Percentiles rank a stretch among this genome's conserved stretches.
phyloP scores from a whole-genome alignment of 2,329 filamentous ascomycete species.

The Huntiella moniliformis region DNA sequence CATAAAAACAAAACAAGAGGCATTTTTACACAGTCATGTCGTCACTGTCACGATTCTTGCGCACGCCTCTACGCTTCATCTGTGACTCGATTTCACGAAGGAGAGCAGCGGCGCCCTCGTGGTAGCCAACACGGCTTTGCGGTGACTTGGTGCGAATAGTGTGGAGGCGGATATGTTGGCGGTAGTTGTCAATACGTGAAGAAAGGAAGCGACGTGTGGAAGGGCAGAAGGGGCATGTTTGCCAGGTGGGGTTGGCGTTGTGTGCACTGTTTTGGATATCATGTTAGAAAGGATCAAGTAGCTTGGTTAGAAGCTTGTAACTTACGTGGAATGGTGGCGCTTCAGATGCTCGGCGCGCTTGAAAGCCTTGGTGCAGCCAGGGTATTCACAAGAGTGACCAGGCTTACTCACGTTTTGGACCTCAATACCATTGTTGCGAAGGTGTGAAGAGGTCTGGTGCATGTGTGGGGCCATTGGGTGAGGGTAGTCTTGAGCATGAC shows the following conservation, averaged over 20 bases:
- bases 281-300: no score
- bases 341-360: slow-evolving; percentile 37
- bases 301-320: no score
- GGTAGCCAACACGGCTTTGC: slow-evolving; percentile 18
- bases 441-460: slow-evolving; percentile 5
- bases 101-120: slow-evolving; percentile 15
- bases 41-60: slow-evolving; percentile 9
- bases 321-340: slow-evolving; percentile 33
- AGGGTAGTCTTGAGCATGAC: not conserved
- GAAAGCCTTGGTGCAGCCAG: slow-evolving; percentile 29
- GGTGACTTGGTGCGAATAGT: slow-evolving; percentile 14
- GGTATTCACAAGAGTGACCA: slow-evolving; percentile 28
- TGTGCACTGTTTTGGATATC: slow-evolving; percentile 9
- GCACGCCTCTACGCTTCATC: slow-evolving; percentile 11
- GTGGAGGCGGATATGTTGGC: slow-evolving; percentile 22
- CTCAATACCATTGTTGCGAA: slow-evolving; percentile 10
- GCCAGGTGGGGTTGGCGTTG: slow-evolving; percentile 7
- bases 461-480: slow-evolving; percentile 1
- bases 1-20: not conserved
- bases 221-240: slow-evolving; percentile 12
- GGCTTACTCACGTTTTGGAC: slow-evolving; percentile 15
- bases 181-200: slow-evolving; percentile 21
- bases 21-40: not conserved
- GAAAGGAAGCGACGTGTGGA: slow-evolving; percentile 9
- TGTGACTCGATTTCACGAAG: slow-evolving; percentile 13